Evolutionary conservation across 371 early-diverging fungal species (phyloP).

Genomic region (Circinella minor): DNA sequence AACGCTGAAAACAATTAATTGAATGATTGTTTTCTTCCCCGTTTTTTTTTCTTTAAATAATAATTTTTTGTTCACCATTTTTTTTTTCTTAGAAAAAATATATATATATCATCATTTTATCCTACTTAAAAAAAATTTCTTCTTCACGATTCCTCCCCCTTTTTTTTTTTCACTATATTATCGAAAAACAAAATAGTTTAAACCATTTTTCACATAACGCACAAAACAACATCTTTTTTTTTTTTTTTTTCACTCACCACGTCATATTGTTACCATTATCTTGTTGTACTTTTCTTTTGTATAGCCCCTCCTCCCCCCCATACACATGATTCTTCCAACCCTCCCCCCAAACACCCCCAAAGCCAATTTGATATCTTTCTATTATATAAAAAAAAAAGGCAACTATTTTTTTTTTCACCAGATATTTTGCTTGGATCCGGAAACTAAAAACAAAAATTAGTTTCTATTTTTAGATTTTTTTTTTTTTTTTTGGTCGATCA

Average conservation of each 20-base stretch:
- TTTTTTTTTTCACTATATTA: not conserved
- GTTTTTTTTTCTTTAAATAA: not conserved
- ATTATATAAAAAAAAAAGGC: too few relatives aligned
- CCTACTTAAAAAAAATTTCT: too few relatives aligned
- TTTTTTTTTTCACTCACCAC: not conserved
- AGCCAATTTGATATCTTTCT: not conserved
- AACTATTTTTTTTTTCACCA: too few relatives aligned
- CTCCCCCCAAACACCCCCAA: too few relatives aligned
- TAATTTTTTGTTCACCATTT: not conserved
- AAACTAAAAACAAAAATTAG: too few relatives aligned
- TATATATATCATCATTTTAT: too few relatives aligned
- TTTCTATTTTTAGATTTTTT: not conserved
- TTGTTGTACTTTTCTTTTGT: slow-evolving; percentile 14
- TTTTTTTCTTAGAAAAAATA: not conserved
- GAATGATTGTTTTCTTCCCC: not conserved
- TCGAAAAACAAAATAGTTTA: not conserved
- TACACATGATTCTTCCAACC: not conserved
- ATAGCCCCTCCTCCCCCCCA: not conserved
- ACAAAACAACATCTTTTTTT: too few relatives aligned
- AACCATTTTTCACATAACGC: too few relatives aligned
- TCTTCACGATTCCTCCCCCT: not conserved
- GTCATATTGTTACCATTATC: slow-evolving; percentile 8
- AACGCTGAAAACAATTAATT: not conserved
- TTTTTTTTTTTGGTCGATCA: not conserved
- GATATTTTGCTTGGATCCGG: too few relatives aligned